phyloP scores from a whole-genome alignment of 192 early-diverging fungal genomes.

The Gaertneriomyces semiglobifer region DNA sequence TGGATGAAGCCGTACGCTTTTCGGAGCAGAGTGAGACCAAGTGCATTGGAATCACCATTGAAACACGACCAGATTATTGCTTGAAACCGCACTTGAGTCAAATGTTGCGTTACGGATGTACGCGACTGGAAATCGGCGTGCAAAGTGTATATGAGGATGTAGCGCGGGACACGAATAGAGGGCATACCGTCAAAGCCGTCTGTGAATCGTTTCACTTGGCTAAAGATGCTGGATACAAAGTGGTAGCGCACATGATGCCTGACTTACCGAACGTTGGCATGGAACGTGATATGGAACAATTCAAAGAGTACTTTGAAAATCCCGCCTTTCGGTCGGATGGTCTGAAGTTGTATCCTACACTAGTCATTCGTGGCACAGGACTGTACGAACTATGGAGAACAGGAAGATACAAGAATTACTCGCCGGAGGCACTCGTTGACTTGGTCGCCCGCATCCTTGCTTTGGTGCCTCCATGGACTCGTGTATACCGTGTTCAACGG shows the following conservation, averaged over 20 bases:
- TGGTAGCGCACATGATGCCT: conserved; percentile 99
- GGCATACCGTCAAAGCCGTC: conserved; percentile 97
- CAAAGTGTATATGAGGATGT: conserved; percentile 99
- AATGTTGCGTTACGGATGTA: conserved; percentile 99
- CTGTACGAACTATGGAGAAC: conserved; percentile 99
- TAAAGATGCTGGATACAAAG: conserved; percentile 98
- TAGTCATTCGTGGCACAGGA: conserved; percentile 95
- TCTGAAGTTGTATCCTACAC: conserved; percentile 95
- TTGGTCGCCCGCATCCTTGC: conserved; percentile 92
- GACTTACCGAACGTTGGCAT: conserved; percentile 99
- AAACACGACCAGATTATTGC: conserved; percentile 97
- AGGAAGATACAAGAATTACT: conserved; percentile 95
- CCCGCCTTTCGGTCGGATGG: conserved; percentile 98
- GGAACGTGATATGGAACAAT: conserved; percentile 98
- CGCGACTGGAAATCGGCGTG: conserved; percentile 95
- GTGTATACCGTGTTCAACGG: conserved; percentile 96
- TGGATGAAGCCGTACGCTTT: conserved; percentile 97
- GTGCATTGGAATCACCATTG: conserved; percentile 99
- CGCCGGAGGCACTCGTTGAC: conserved; percentile 93
- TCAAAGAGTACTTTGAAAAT: conserved; percentile 95
- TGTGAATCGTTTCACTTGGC: conserved; percentile 96
- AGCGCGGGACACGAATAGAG: conserved; percentile 95
- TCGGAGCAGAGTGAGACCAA: conserved; percentile 96
- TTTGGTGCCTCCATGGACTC: conserved; percentile 97
- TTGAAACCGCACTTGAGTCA: conserved; percentile 94